Conservation (phyloP, 2,329 filamentous ascomycete species). For the Ascochyta viciae-villosae region DNA sequence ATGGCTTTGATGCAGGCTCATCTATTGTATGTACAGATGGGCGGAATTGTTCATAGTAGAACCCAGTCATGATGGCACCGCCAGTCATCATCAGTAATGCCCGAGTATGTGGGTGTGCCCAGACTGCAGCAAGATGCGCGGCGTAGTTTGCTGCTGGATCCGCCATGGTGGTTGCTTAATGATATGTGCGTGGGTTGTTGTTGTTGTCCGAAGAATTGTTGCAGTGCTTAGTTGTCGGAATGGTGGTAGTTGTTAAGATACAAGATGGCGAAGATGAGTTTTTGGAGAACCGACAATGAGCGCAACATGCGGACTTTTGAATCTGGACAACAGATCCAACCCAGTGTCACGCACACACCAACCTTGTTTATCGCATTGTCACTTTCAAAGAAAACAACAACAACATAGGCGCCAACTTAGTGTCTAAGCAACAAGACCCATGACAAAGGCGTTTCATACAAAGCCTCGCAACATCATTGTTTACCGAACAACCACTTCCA, state of each 20-base stretch:
- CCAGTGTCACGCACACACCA: background rate
- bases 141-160: background rate
- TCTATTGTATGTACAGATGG: background rate
- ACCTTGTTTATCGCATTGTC: background rate
- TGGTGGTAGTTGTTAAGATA: background rate
- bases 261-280: too few species aligned
- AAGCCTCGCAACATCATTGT: background rate
- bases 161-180: background rate
- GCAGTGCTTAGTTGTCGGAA: background rate
- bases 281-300: too few species aligned
- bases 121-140: background rate
- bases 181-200: background rate
- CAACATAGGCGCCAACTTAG: too few species aligned
- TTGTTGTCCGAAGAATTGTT: too few species aligned
- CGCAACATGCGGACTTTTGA: background rate
- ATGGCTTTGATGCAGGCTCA: background rate
- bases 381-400: background rate
- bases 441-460: background rate
- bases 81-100: background rate
- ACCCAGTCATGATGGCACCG: background rate
- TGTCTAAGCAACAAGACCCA: background rate
- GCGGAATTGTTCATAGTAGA: background rate
- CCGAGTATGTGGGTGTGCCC: background rate
- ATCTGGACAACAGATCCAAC: background rate
- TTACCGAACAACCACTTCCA: slow-evolving; percentile 44